Base-by-base conservation (phyloP, 257 asterid genomes). In the Nicotiana knightiana region DNA sequence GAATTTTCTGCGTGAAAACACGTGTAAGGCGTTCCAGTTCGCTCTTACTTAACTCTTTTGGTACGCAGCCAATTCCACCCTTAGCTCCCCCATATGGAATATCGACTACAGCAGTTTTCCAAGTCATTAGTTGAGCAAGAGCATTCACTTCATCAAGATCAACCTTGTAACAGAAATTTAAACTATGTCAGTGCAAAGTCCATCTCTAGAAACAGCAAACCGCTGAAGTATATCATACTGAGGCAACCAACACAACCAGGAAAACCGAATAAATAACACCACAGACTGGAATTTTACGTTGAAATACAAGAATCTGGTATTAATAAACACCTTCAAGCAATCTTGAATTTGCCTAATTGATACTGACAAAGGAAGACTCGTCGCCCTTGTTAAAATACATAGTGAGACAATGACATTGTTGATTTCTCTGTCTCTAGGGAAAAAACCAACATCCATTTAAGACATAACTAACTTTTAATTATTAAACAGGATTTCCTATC, bases 71-170 rank as follows among this genome's bases (percentile, higher is more conserved):
- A 58, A 96, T 94, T 26, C 99, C 99, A 71, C 99, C 99, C 88
- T 96, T 96, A 68, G 99, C 99, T 76, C 99, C 99, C 76, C 99
- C 99, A 83, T 94, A 96, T 4, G 98, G 98, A 81, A 96, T 89
- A 83, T 96, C 94, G 12, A 91, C 98, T 59, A 96, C 99, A n/a
- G 99, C 99, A 63, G 98, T 96, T 92, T 96, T 96, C 98, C 99
- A 96, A 9, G 99, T 96, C 99, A 96, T 96, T 88, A 96, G 78
- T 88, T 96, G 99, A 75, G 99, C 99, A 67, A 96, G 98, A 59
- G 99, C 99, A 37, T 96, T 96, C 76, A 96, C 99, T 87, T 94
- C 99, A 88, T 96, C 99, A 24, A 90, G 97, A 75, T 96, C 98
- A 86, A 96, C 99, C 99, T 96, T 48, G 28, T 68, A 8, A 71